Percentiles rank a stretch among this genome's conserved stretches.
Conservation (phyloP, 1,284 basidiomycete genomes). For the Fistulina hepatica region DNA sequence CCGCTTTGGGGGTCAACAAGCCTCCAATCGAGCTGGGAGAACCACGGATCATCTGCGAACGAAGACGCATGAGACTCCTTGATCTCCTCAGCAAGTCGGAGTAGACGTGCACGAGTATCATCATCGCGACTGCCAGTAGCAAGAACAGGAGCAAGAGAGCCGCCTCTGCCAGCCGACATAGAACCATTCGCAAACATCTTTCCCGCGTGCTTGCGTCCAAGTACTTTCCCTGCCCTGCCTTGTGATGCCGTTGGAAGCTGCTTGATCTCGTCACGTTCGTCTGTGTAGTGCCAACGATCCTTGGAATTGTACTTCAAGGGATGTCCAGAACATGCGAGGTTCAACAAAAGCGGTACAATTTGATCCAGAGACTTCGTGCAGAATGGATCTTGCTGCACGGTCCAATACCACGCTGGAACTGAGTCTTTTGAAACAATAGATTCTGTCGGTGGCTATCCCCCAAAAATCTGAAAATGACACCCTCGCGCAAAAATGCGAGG, state of each 20-base stretch:
- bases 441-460: neutral
- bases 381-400: conserved; percentile 35
- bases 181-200: conserved; percentile 12
- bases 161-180: neutral
- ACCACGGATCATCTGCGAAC: conserved; percentile 33
- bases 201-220: conserved; percentile 23
- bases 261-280: neutral
- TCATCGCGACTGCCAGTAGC: conserved; percentile 21
- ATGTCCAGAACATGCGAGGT: conserved; percentile 52
- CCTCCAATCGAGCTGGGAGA: conserved; percentile 47
- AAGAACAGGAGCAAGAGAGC: neutral
- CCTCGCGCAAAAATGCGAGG: neutral
- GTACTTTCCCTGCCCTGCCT: conserved; percentile 21
- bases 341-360: conserved; percentile 58
- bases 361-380: conserved; percentile 48
- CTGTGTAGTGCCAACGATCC: conserved; percentile 25
- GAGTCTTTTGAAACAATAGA: neutral
- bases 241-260: conserved; percentile 15
- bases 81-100: conserved; percentile 11
- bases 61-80: too few species aligned
- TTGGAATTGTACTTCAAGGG: conserved; percentile 53
- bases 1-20: conserved; percentile 8
- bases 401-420: conserved; percentile 59
- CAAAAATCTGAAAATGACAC: neutral
- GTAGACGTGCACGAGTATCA: conserved; percentile 9